A percentile compares a stretch with the other conserved stretches of the same genome.
These are phyloP conservation scores for Senecio squalidus DNA, from an alignment of 140 eudicot genomes.

Conservation along the genomic window DNA sequence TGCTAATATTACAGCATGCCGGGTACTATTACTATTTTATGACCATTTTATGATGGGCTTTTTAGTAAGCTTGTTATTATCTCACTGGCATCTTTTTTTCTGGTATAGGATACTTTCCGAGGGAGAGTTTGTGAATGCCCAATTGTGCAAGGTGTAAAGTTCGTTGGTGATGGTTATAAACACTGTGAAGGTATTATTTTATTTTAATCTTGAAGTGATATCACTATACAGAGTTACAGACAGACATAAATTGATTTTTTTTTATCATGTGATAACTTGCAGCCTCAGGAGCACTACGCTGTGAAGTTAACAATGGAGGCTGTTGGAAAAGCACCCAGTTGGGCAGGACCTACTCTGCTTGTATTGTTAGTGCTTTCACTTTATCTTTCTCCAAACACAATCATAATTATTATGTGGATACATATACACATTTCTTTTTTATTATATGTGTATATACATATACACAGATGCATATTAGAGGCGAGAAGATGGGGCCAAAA, in stretches of 20 bases:
- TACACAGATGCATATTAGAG: neutral
- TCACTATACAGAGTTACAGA: no score
- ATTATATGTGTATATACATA: neutral
- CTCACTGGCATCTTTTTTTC: neutral
- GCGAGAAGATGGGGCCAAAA: neutral
- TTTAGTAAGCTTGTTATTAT: neutral
- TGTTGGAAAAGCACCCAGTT: slow-evolving; percentile 65
- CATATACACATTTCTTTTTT: neutral
- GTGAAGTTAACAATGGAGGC: slow-evolving; percentile 82
- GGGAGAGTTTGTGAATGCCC: slow-evolving; percentile 96
- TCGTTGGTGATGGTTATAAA: slow-evolving; percentile 85
- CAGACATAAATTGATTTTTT: slow-evolving; percentile 7
- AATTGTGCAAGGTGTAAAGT: slow-evolving; percentile 73
- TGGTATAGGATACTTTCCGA: slow-evolving; percentile 76
- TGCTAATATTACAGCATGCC: slow-evolving; percentile 89
- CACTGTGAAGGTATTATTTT: slow-evolving; percentile 76
- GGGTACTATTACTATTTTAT: slow-evolving; percentile 34
- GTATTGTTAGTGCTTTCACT: slow-evolving; percentile 47
- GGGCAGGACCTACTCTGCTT: slow-evolving; percentile 75
- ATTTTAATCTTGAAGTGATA: neutral
- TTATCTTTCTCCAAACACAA: slow-evolving; percentile 10
- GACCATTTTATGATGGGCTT: neutral
- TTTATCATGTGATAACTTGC: slow-evolving; percentile 10
- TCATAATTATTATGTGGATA: no score
- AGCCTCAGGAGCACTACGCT: slow-evolving; percentile 74